Percentiles rank a stretch among this genome's conserved stretches.
Conservation (phyloP, 176 grass and related monocot genomes). For the Tillandsia leiboldiana region DNA sequence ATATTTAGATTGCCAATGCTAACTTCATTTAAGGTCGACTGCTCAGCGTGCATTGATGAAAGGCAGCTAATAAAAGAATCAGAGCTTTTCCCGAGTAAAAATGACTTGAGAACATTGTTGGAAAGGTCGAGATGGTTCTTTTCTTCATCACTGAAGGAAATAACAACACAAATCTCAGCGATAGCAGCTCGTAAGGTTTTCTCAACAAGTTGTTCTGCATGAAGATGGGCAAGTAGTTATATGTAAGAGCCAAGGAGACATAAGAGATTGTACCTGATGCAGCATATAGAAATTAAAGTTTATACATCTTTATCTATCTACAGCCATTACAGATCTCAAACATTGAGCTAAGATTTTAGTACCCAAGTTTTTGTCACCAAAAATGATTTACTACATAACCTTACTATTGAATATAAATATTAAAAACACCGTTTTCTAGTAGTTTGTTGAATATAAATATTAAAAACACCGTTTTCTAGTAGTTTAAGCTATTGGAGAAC, state of each 20-base stretch:
- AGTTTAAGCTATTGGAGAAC: too few species aligned
- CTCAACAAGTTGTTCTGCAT: slow-evolving; percentile 64
- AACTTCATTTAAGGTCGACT: slow-evolving; percentile 37
- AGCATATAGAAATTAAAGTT: not conserved
- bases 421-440: too few species aligned
- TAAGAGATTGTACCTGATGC: slow-evolving; percentile 5
- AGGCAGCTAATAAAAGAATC: slow-evolving; percentile 59
- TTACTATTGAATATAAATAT: too few species aligned
- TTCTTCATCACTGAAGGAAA: slow-evolving; percentile 49
- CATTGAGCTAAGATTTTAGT: too few species aligned
- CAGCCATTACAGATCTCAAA: not conserved
- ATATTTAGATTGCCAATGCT: slow-evolving; percentile 41
- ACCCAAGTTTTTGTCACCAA: too few species aligned
- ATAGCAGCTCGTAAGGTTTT: slow-evolving; percentile 60
- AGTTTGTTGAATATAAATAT: too few species aligned
- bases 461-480: too few species aligned
- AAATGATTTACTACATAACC: too few species aligned
- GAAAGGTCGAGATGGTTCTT: slow-evolving; percentile 17
- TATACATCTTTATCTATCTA: not conserved
- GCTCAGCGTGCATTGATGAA: slow-evolving; percentile 49
- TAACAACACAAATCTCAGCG: slow-evolving; percentile 59
- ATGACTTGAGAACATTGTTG: slow-evolving; percentile 16
- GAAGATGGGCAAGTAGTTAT: slow-evolving; percentile 26
- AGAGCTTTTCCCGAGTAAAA: slow-evolving; percentile 37
- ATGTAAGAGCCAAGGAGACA: slow-evolving; percentile 5